phyloP scores from a whole-genome alignment of 768 basidiomycete species.

The Amanita exitialis region DNA sequence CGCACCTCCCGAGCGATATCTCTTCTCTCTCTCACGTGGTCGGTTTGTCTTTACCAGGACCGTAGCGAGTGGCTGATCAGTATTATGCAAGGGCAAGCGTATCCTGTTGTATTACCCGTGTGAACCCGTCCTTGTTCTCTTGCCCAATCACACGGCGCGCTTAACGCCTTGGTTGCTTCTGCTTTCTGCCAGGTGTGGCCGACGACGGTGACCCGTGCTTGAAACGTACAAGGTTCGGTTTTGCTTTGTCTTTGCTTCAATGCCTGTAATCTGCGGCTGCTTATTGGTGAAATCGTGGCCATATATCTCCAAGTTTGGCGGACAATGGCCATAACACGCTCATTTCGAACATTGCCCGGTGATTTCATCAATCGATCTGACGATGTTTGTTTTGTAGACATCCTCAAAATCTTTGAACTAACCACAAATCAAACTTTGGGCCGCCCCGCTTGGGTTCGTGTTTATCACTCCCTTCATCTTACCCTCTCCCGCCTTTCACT shows the following conservation, averaged over 20 bases:
- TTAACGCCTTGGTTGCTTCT: conserved; percentile 7
- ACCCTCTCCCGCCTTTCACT: not conserved
- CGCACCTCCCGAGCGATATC: conserved; percentile 11
- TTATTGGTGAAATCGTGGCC: conserved; percentile 10
- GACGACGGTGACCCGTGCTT: conserved; percentile 60
- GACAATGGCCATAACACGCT: conserved; percentile 19
- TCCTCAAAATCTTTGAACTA: not conserved
- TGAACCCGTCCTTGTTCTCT: conserved; percentile 23
- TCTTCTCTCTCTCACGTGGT: conserved; percentile 6
- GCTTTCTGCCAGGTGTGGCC: conserved; percentile 47
- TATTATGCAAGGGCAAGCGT: conserved; percentile 33
- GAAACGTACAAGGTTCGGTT: conserved; percentile 36
- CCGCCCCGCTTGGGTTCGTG: conserved; percentile 5
- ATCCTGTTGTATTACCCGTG: conserved; percentile 21
- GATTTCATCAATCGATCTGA: conserved; percentile 5
- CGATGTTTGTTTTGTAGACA: conserved; percentile 9
- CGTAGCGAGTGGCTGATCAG: not conserved
- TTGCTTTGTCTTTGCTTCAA: conserved; percentile 2
- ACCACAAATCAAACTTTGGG: conserved; percentile 3
- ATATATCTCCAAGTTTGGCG: conserved; percentile 17
- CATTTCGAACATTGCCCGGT: conserved; percentile 2
- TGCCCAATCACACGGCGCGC: conserved; percentile 9
- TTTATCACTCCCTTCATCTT: not conserved
- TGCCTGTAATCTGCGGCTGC: conserved; percentile 7
- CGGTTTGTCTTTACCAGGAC: not conserved